phyloP scores from a whole-genome alignment of 139 green algal species.

The Asterochloris sp. region DNA sequence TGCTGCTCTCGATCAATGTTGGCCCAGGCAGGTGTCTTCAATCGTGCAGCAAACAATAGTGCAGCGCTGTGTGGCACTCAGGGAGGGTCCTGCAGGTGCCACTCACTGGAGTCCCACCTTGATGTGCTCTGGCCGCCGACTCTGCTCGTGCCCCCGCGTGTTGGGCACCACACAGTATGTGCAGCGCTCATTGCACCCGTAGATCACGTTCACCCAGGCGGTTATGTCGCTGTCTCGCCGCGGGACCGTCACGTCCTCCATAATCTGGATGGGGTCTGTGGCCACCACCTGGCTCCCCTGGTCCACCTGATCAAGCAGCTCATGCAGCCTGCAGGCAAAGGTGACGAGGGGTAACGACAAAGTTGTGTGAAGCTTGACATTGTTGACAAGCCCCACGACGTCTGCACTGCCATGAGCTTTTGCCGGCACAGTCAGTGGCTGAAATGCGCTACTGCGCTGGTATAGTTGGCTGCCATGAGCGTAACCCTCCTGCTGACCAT shows the following conservation, averaged over 20 bases:
- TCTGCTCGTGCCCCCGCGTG: constrained; percentile 92
- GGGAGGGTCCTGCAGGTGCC: too few species aligned
- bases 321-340: constrained; percentile 48
- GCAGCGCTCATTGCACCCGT: constrained; percentile 97
- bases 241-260: constrained; percentile 89
- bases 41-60: too few species aligned
- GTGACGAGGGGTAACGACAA: too few species aligned
- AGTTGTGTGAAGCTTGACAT: not conserved
- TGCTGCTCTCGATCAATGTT: too few species aligned
- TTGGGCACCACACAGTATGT: constrained; percentile 98
- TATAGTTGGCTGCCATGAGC: too few species aligned
- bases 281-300: constrained; percentile 71
- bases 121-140: constrained; percentile 77
- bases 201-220: constrained; percentile 99
- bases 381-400: not conserved
- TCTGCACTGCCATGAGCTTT: not conserved
- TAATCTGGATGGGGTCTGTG: constrained; percentile 74
- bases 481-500: too few species aligned
- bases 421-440: too few species aligned
- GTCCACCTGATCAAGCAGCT: constrained; percentile 83
- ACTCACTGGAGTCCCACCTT: constrained; percentile 7
- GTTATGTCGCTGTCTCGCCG: constrained; percentile 80
- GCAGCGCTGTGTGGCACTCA: too few species aligned
- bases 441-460: too few species aligned
- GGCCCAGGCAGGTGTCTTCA: too few species aligned